Evolutionary conservation across 495 filamentous ascomycete species (phyloP).

Genomic region (Lophiostoma macrostomum): DNA sequence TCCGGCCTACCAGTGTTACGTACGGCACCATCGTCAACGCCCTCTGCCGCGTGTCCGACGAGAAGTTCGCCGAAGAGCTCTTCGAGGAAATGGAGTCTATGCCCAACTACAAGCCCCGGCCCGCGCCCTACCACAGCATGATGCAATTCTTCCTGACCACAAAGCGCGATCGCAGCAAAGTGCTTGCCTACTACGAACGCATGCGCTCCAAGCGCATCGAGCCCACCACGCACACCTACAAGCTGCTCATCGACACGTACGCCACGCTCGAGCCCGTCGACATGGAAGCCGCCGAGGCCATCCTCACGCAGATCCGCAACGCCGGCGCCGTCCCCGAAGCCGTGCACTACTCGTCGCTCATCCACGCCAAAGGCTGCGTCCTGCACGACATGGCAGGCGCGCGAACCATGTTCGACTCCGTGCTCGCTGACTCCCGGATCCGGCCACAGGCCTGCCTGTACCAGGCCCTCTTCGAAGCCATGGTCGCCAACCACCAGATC

Average conservation of each 20-base stretch:
- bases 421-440: conserved; percentile 63
- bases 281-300: conserved; percentile 81
- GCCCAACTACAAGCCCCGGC: conserved; percentile 97
- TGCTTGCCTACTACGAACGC: conserved; percentile 91
- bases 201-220: conserved; percentile 85
- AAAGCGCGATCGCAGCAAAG: conserved; percentile 90
- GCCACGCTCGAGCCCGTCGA: conserved; percentile 91
- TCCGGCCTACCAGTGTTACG: conserved; percentile 94
- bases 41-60: conserved; percentile 92
- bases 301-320: conserved; percentile 73
- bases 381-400: conserved; percentile 86
- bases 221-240: conserved; percentile 94
- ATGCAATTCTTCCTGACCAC: conserved; percentile 99
- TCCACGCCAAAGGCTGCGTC: conserved; percentile 94
- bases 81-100: conserved; percentile 99
- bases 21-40: conserved; percentile 98
- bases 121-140: conserved; percentile 96
- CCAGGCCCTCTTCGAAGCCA: conserved; percentile 91
- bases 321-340: conserved; percentile 77
- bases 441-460: conserved; percentile 80
- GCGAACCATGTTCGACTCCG: conserved; percentile 73
- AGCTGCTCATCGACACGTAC: conserved; percentile 93
- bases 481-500: conserved; percentile 91
- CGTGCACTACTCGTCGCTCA: conserved; percentile 90
- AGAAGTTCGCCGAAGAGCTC: conserved; percentile 94